Evolutionary conservation across 805 yeast species (phyloP).

Genomic region (Cyberlindnera galapagoensis): DNA sequence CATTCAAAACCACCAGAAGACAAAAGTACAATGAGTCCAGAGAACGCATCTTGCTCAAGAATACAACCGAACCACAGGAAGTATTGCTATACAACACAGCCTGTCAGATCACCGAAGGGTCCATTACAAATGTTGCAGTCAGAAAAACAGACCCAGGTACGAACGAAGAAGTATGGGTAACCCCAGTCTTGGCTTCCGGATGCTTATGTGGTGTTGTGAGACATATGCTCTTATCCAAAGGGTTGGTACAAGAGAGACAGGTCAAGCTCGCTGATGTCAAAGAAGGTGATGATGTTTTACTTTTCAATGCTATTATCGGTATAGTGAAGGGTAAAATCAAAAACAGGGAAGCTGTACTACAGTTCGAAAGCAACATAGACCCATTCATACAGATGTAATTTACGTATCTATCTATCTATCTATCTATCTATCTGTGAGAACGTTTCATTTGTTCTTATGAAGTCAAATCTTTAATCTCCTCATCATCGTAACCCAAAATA

Average conservation of each 20-base stretch:
- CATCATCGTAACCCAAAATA: slow-evolving; percentile 67
- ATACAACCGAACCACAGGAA: slow-evolving; percentile 40
- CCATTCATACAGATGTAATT: background rate
- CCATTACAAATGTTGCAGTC: slow-evolving; percentile 76
- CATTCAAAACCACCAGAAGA: slow-evolving; percentile 81
- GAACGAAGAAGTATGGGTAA: slow-evolving; percentile 52
- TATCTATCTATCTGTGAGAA: background rate
- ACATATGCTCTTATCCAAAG: slow-evolving; percentile 50
- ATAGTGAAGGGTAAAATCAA: slow-evolving; percentile 52
- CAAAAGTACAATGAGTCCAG: slow-evolving; percentile 59
- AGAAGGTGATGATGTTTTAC: slow-evolving; percentile 61
- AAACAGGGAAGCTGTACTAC: slow-evolving; percentile 3
- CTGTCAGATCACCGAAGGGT: slow-evolving; percentile 68
- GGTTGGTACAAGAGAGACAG: slow-evolving; percentile 46
- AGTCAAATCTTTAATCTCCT: slow-evolving; percentile 33
- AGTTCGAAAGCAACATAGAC: background rate
- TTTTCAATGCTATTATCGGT: slow-evolving; percentile 84
- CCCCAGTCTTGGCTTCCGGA: slow-evolving; percentile 75
- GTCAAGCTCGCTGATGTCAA: slow-evolving; percentile 40
- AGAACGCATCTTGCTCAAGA: slow-evolving; percentile 31
- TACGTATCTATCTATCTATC: background rate
- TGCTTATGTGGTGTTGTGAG: slow-evolving; percentile 83
- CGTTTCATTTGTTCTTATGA: too few relatives aligned
- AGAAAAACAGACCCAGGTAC: slow-evolving; percentile 16
- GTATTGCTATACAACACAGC: slow-evolving; percentile 63